A percentile compares a stretch with the other conserved stretches of the same genome.
phyloP scores from a whole-genome alignment of 768 basidiomycete genomes.

The Leccinum uliginosum region DNA sequence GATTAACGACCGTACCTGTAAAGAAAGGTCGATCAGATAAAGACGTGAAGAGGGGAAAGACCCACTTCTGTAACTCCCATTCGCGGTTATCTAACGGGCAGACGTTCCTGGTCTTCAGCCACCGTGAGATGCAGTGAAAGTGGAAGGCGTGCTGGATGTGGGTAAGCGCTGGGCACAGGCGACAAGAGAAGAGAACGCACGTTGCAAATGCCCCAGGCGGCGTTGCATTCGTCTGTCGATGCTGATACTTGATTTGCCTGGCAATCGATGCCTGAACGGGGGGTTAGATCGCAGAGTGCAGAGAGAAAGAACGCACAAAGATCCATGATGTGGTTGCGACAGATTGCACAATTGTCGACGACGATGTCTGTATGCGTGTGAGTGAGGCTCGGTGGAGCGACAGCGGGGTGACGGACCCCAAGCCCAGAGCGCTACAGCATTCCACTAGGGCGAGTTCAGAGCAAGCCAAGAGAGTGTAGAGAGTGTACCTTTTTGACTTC shows the following conservation, averaged over 20 bases:
- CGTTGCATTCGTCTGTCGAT: slow-evolving; percentile 94
- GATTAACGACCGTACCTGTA: slow-evolving; percentile 40
- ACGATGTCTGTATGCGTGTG: slow-evolving; percentile 70
- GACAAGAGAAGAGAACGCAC: slow-evolving; percentile 35
- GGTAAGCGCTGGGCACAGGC: not conserved
- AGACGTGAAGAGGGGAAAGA: slow-evolving; percentile 8
- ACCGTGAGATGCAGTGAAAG: slow-evolving; percentile 98
- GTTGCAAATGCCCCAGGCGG: slow-evolving; percentile 99
- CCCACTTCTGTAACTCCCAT: slow-evolving; percentile 95
- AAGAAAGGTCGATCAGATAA: not conserved
- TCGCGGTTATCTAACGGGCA: slow-evolving; percentile 94
- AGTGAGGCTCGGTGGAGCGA: slow-evolving; percentile 4
- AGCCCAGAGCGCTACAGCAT: slow-evolving; percentile 97
- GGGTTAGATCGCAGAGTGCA: slow-evolving; percentile 1
- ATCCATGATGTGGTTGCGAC: slow-evolving; percentile 99
- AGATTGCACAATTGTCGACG: slow-evolving; percentile 99
- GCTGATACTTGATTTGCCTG: slow-evolving; percentile 98
- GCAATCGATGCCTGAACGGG: slow-evolving; percentile 86
- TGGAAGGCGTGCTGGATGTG: slow-evolving; percentile 88
- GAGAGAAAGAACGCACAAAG: slow-evolving; percentile 62
- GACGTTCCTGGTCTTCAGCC: slow-evolving; percentile 97
- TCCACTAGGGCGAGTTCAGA: slow-evolving; percentile 80
- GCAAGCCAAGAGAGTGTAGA: too few relatives aligned
- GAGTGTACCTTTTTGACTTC: slow-evolving; percentile 94
- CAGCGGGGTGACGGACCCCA: slow-evolving; percentile 64